Evolutionary conservation across 2,329 filamentous ascomycete genomes (phyloP), one percentile per base, ranked within the genome.

Genomic region (Endoconidiophora laricicola): DNA sequence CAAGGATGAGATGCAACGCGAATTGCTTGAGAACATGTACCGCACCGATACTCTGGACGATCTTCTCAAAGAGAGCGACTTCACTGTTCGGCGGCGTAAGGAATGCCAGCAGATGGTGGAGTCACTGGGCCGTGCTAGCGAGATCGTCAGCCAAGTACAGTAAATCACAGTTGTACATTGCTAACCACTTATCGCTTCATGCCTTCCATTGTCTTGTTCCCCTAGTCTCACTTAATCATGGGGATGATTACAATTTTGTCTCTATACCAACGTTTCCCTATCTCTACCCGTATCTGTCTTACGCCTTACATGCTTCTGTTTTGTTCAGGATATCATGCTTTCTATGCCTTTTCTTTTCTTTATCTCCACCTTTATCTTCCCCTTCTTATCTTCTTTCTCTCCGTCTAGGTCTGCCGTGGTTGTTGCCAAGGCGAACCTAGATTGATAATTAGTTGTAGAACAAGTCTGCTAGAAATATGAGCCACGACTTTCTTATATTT

Each of bases 91-190:
- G 60, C 76, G 91, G 65, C 78, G 91, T 65, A 98, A 98, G 73
- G 91, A 98, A 67, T 98, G 91, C 68, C 87, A 93, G 68, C 87
- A 95, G 68, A 98, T 98, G 91, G 91, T 98, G 47, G 91, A 98
- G 67, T 93, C 85, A 50, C 72, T 98, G 61, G 69, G 74, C 58
- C 83, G 84, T 66, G 91, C 91, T 52, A 91, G 81, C 66, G 91
- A 98, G 72, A 96, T 98, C 68, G 91, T 98, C 63, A 88, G 86
- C 67, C 77, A 81, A 63, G 78, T 81, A 51, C 75, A 79, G 71
- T 79, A 71, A 63, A 52, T 6, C 4, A 45, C 18, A 9, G 29
- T 6, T 33, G 5, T 12, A 18, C 29, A 33, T 33, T 33, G 12
- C 46, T n/a, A 7, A 4, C 20, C 20, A n/a, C 16, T 48, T 22